Conservation (phyloP, 2,329 filamentous ascomycete species). For the Cadophora sp. region DNA sequence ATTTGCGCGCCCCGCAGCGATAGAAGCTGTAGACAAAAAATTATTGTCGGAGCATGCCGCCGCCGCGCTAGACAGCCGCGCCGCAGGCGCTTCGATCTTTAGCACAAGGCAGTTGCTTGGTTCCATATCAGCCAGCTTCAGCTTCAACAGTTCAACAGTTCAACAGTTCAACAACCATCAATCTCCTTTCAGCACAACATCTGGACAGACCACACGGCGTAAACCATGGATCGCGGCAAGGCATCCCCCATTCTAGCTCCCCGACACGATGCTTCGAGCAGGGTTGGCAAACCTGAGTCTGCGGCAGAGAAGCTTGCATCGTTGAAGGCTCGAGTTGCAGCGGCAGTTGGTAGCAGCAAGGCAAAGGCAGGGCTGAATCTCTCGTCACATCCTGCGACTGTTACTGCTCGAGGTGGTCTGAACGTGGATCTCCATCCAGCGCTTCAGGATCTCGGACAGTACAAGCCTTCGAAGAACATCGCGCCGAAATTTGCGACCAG, state of each 20-base stretch:
- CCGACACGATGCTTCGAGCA: constrained; percentile 60
- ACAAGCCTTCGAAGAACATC: constrained; percentile 50
- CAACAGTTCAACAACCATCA: neutral
- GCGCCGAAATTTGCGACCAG: constrained; percentile 49
- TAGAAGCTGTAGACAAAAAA: neutral
- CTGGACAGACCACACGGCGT: neutral
- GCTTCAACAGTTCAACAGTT: neutral
- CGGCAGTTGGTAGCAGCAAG: constrained; percentile 66
- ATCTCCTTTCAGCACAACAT: neutral
- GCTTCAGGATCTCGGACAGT: constrained; percentile 63
- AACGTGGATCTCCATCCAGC: constrained; percentile 64
- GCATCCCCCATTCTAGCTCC: constrained; percentile 60
- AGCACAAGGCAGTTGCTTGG: too few species aligned
- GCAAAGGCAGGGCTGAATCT: constrained; percentile 53
- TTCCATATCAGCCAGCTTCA: too few species aligned
- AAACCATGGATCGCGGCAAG: constrained; percentile 58
- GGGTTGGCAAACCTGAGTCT: constrained; percentile 62
- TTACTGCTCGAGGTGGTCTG: constrained; percentile 50
- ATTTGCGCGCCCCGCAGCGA: constrained; percentile 15
- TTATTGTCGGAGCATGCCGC: neutral
- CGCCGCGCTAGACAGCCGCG: too few species aligned
- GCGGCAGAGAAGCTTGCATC: constrained; percentile 74
- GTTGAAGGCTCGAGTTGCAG: constrained; percentile 80
- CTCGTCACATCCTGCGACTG: constrained; percentile 46
- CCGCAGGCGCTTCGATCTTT: too few species aligned